These are phyloP conservation scores for Pistacia atlantica DNA, from an alignment of 345 rosid species.

Conservation along the genomic window DNA sequence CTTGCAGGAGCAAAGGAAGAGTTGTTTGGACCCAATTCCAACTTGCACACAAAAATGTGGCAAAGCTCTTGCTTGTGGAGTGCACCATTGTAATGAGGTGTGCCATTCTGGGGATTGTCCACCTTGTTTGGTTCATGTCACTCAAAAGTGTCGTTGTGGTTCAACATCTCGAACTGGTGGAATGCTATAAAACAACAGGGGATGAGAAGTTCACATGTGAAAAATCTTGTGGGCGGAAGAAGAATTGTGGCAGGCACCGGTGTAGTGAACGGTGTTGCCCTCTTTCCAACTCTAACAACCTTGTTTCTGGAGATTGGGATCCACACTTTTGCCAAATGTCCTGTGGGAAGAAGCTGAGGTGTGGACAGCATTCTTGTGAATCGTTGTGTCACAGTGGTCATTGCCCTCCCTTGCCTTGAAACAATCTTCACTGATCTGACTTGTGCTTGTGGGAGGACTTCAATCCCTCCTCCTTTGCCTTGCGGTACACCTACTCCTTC, in stretches of 20 bases:
- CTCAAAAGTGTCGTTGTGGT: slow-evolving; percentile 83
- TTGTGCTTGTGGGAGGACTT: slow-evolving; percentile 92
- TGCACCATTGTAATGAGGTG: slow-evolving; percentile 63
- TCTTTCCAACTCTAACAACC: slow-evolving; percentile 53
- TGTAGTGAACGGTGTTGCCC: slow-evolving; percentile 97
- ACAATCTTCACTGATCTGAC: slow-evolving; percentile 85
- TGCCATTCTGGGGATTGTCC: slow-evolving; percentile 93
- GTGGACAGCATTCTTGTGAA: slow-evolving; percentile 91
- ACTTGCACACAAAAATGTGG: slow-evolving; percentile 65
- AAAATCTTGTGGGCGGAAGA: slow-evolving; percentile 84
- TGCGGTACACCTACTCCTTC: slow-evolving; percentile 91
- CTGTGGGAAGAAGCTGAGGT: slow-evolving; percentile 90
- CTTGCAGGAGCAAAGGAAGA: slow-evolving; percentile 65
- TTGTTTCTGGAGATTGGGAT: slow-evolving; percentile 62
- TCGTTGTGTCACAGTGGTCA: slow-evolving; percentile 93
- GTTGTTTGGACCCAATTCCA: slow-evolving; percentile 88
- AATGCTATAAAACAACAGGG: slow-evolving; percentile 67
- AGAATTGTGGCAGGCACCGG: slow-evolving; percentile 89
- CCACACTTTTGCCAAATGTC: slow-evolving; percentile 86
- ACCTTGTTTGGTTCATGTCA: slow-evolving; percentile 64
- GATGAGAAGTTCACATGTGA: slow-evolving; percentile 65
- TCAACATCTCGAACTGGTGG: slow-evolving; percentile 71
- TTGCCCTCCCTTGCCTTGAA: slow-evolving; percentile 93
- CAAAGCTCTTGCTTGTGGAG: slow-evolving; percentile 71
- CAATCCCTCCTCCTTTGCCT: slow-evolving; percentile 93